Conservation (phyloP, 805 yeast genomes). For the Suhomyces xylopsoci region DNA sequence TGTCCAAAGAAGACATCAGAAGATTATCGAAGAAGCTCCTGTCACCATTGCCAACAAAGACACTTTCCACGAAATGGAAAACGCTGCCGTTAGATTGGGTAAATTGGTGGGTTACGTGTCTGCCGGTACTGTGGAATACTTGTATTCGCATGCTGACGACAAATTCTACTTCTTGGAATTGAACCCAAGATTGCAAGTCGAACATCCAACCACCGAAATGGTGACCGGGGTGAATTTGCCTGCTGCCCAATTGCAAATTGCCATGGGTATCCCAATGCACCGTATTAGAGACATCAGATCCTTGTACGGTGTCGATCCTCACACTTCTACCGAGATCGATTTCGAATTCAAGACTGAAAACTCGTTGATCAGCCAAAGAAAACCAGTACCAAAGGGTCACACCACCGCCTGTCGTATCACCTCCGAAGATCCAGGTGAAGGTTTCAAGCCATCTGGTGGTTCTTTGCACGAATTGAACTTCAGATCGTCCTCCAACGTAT, state of each 20-base stretch:
- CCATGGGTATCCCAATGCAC: conserved; percentile 99
- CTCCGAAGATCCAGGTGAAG: conserved; percentile 98
- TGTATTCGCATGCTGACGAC: conserved; percentile 90
- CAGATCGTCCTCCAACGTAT: conserved; percentile 94
- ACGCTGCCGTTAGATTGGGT: conserved; percentile 96
- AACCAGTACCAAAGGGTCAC: conserved; percentile 96
- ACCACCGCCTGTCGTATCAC: conserved; percentile 99
- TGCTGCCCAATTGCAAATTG: conserved; percentile 97
- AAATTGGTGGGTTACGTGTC: conserved; percentile 96
- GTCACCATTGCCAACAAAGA: conserved; percentile 88
- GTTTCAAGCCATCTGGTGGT: conserved; percentile 98
- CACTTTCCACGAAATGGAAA: conserved; percentile 89
- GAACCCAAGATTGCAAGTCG: conserved; percentile 98
- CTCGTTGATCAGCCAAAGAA: conserved; percentile 76
- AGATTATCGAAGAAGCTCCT: conserved; percentile 98
- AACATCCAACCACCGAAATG: conserved; percentile 99
- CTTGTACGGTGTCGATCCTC: conserved; percentile 94
- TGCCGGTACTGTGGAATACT: conserved; percentile 98
- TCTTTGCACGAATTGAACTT: conserved; percentile 92
- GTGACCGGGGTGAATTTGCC: conserved; percentile 98
- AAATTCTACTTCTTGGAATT: conserved; percentile 94
- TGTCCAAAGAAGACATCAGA: conserved; percentile 98
- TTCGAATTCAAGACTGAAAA: conserved; percentile 78
- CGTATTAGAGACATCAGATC: conserved; percentile 90
- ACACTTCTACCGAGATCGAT: conserved; percentile 84